Percentiles rank a stretch among this genome's conserved stretches.
phyloP scores from a whole-genome alignment of 805 yeast genomes.

The Grigorovia jiainica region DNA sequence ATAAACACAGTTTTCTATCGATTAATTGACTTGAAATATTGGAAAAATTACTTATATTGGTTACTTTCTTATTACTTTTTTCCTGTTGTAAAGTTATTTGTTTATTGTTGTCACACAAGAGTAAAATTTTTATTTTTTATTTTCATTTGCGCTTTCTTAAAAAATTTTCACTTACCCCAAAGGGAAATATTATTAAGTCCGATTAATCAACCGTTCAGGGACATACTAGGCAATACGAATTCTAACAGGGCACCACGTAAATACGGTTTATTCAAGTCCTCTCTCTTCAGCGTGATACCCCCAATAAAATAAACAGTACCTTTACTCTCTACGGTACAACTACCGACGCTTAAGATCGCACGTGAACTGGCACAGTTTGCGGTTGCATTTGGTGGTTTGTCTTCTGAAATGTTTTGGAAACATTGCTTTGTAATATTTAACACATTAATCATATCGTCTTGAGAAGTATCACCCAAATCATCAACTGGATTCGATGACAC shows the following conservation, averaged over 20 bases:
- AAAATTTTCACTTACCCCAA: background rate
- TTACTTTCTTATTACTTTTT: no score
- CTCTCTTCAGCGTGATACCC: slow-evolving; percentile 16
- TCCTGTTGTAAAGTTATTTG: no score
- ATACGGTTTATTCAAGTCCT: slow-evolving; percentile 8
- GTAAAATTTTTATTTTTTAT: background rate
- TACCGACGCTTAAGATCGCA: slow-evolving; percentile 7
- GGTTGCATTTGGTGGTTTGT: background rate
- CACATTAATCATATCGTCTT: slow-evolving; percentile 12
- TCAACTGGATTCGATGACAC: background rate
- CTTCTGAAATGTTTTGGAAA: slow-evolving; percentile 8
- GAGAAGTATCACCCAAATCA: background rate
- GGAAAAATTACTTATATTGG: no score
- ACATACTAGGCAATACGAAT: slow-evolving; percentile 22
- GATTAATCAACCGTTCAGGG: slow-evolving; percentile 11
- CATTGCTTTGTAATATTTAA: slow-evolving; percentile 18
- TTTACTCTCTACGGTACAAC: slow-evolving; percentile 11
- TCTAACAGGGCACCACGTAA: slow-evolving; percentile 25
- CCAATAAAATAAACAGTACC: slow-evolving; percentile 22
- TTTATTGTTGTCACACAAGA: background rate
- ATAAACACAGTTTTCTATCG: no score
- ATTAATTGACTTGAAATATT: no score
- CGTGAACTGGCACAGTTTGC: slow-evolving; percentile 1
- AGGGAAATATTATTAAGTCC: background rate
- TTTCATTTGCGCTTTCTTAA: background rate